Evolutionary conservation across 1,139 yeast genomes (phyloP).

Genomic region (Blastobotrys ciferrii): DNA sequence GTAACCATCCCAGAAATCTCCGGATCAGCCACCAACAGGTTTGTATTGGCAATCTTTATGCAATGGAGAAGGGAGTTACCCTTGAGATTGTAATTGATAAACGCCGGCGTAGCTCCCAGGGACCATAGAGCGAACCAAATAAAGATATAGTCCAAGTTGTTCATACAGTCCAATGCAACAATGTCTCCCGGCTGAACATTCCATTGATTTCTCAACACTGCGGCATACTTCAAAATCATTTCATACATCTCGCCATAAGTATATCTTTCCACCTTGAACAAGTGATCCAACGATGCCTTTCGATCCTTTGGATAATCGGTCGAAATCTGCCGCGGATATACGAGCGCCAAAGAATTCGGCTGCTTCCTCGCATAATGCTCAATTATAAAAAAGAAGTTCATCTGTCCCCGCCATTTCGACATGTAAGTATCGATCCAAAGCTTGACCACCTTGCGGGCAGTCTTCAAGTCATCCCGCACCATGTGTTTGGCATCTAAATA

Average conservation of each 20-base stretch:
- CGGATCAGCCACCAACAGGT: conserved; percentile 64
- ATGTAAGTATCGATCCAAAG: conserved; percentile 11
- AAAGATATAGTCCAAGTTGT: conserved; percentile 77
- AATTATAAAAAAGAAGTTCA: conserved; percentile 66
- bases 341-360: conserved; percentile 57
- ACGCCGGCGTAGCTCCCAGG: conserved; percentile 86
- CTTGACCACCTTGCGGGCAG: conserved; percentile 9
- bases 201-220: conserved; percentile 60
- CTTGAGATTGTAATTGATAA: conserved; percentile 75
- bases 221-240: conserved; percentile 62
- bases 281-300: conserved; percentile 43
- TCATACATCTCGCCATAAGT: conserved; percentile 70
- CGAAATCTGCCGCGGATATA: conserved; percentile 57
- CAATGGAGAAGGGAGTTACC: conserved; percentile 81
- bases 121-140: conserved; percentile 89
- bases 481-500: conserved; percentile 35
- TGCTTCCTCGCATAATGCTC: conserved; percentile 50
- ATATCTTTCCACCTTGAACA: conserved; percentile 58
- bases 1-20: conserved; percentile 58
- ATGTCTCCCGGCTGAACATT: conserved; percentile 65
- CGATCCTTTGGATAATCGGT: conserved; percentile 18
- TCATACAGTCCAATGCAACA: conserved; percentile 77
- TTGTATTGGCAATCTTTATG: conserved; percentile 69
- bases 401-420: conserved; percentile 42
- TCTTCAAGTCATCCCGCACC: conserved; percentile 30